Evolutionary conservation across 257 asterid genomes (phyloP).

Genomic region (Petunia axillaris): DNA sequence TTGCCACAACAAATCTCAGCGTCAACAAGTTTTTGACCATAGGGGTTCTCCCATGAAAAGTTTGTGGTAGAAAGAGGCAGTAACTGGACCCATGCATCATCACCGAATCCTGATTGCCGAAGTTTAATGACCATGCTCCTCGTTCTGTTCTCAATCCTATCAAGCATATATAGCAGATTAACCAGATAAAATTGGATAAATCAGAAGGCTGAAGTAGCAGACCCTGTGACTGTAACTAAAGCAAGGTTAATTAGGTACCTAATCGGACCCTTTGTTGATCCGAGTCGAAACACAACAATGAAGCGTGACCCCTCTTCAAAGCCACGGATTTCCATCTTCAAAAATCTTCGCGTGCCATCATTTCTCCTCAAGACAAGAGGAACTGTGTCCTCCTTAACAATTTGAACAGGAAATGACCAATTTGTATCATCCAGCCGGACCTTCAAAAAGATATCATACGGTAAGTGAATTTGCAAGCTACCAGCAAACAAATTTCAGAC

Average conservation of each 20-base stretch:
- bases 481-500: neutral
- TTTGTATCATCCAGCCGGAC: constrained; percentile 78
- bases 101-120: constrained; percentile 89
- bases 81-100: constrained; percentile 74
- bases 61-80: constrained; percentile 72
- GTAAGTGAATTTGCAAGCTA: constrained; percentile 18
- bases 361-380: constrained; percentile 64
- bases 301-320: constrained; percentile 99
- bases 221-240: constrained; percentile 8
- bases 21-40: constrained; percentile 76
- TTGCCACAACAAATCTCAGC: constrained; percentile 48
- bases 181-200: constrained; percentile 32
- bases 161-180: constrained; percentile 31
- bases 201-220: constrained; percentile 20
- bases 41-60: constrained; percentile 91
- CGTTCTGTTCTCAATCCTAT: constrained; percentile 90
- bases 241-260: constrained; percentile 49
- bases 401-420: constrained; percentile 93
- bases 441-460: constrained; percentile 46
- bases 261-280: constrained; percentile 80
- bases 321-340: constrained; percentile 93
- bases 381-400: constrained; percentile 85
- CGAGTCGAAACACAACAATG: constrained; percentile 86
- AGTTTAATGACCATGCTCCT: constrained; percentile 52
- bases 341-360: constrained; percentile 59